Evolutionary conservation across 345 rosid species (phyloP), one percentile per base, ranked within the genome.

Genomic region (Eucalyptus polybractea): DNA sequence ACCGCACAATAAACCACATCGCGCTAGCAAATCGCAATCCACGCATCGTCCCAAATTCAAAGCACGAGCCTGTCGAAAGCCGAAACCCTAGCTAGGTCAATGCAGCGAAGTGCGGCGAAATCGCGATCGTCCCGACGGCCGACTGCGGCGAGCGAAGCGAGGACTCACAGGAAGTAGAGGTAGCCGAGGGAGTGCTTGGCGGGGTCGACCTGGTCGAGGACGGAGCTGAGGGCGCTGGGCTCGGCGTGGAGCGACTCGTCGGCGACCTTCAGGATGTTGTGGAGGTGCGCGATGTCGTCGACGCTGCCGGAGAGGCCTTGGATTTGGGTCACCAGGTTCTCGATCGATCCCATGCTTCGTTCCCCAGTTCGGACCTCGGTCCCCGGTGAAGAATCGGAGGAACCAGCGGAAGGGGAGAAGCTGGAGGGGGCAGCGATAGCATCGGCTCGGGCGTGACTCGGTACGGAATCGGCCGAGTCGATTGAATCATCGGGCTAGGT

Each of bases 121-220:
- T 50, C 40, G 47, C 40, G 40, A 42, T 16, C 56, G n/a, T 40
- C 5, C 22, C 40, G 8, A n/a, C 8, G 25, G 10, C 15, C 25
- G 44, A 10, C 40, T 5, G 17, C 24, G 37, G 50, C 58, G 58
- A 21, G 51, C 50, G 25, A 51, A 37, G 45, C n/a, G 69, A 60
- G 69, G 40, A 80, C 91, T 86, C 91, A 96, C 98, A 96, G 93
- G 90, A 96, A 49, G 92, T 91, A 95, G 67, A 96, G 94, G 93
- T 94, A 96, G 88, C 98, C 97, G 37, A 96, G 96, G 89, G 98
- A 95, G 90, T 96, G 96, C 81, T 88, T 93, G 85, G 93, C 88
- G 22, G 97, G 94, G 88, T 95, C 96, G 88, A 96, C 96, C 91
- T 94, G 95, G n/a, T 93, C 95, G 89, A 96, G 96, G 89, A 90